Percentiles rank a stretch among this genome's conserved stretches.
These are phyloP conservation scores for Scleromitrula shiraiana DNA, from an alignment of 2,329 filamentous ascomycete genomes.

Conservation along the genomic window DNA sequence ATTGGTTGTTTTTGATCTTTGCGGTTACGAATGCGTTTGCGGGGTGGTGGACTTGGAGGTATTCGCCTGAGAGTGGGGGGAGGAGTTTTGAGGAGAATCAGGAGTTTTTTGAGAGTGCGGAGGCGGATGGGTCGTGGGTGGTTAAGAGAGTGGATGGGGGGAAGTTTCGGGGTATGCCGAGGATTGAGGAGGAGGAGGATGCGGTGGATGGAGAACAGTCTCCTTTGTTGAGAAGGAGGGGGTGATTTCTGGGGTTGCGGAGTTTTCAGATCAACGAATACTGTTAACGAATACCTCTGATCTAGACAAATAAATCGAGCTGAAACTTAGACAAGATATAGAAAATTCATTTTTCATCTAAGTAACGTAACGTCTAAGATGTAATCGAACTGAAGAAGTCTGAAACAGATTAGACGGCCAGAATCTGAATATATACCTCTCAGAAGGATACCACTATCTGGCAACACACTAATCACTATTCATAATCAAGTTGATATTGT, in stretches of 20 bases:
- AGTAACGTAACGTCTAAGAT: no score
- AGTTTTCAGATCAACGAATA: background rate
- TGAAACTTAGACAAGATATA: no score
- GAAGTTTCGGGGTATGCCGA: slow-evolving; percentile 32
- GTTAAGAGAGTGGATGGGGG: slow-evolving; percentile 45
- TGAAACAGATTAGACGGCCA: no score
- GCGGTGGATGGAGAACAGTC: slow-evolving; percentile 1
- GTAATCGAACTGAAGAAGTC: no score
- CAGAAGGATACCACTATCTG: no score
- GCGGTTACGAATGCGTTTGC: slow-evolving; percentile 42
- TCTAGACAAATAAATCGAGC: no score
- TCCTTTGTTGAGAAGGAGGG: slow-evolving; percentile 15
- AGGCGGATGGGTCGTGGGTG: slow-evolving; percentile 42
- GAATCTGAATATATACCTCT: no score
- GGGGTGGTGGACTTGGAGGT: slow-evolving; percentile 43
- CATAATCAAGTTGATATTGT: no score
- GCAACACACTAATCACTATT: no score
- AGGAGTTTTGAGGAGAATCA: slow-evolving; percentile 50
- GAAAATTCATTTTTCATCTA: no score
- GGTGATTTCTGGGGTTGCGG: background rate
- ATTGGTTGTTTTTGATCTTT: slow-evolving; percentile 51
- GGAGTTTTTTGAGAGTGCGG: slow-evolving; percentile 35
- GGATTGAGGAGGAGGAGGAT: slow-evolving; percentile 9
- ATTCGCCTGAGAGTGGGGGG: slow-evolving; percentile 50
- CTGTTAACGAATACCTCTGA: no score